A percentile compares a stretch with the other conserved stretches of the same genome.
These are phyloP conservation scores for Plasmodium falciparum DNA, from an alignment of 169 alveolate genomes.

Conservation along the genomic window DNA sequence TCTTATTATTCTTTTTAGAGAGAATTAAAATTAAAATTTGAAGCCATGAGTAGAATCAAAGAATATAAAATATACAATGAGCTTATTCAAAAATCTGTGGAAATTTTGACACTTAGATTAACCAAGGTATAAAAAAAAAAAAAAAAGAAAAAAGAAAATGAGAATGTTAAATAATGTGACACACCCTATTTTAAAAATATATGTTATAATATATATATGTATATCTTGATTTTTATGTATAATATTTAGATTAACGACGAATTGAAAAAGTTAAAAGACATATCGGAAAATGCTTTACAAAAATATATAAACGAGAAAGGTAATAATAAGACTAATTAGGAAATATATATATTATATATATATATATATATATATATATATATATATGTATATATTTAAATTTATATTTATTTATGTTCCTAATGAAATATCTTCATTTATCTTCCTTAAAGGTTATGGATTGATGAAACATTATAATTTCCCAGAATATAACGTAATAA, in stretches of 20 bases:
- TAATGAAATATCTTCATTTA: not conserved
- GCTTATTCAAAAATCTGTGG: slow-evolving; percentile 42
- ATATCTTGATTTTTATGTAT: not conserved
- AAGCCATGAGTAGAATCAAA: slow-evolving; percentile 58
- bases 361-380: not conserved
- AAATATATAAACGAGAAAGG: slow-evolving; percentile 64
- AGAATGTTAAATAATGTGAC: too few relatives aligned
- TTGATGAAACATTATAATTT: slow-evolving; percentile 18
- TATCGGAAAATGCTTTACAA: slow-evolving; percentile 51
- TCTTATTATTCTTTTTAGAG: slow-evolving; percentile 8
- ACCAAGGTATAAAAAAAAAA: slow-evolving; percentile 58
- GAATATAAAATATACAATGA: slow-evolving; percentile 41
- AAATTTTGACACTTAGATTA: slow-evolving; percentile 31
- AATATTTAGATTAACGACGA: slow-evolving; percentile 39
- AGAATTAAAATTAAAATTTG: slow-evolving; percentile 51
- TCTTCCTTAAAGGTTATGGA: slow-evolving; percentile 17
- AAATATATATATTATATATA: not conserved
- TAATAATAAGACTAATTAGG: not conserved
- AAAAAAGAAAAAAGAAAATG: too few relatives aligned
- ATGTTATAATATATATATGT: not conserved
- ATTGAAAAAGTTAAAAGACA: slow-evolving; percentile 28
- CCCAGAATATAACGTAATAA: slow-evolving; percentile 17
- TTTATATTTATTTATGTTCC: not conserved
- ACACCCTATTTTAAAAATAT: too few relatives aligned
- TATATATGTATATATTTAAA: not conserved